A percentile compares a stretch with the other conserved stretches of the same genome.
Conservation (phyloP, 192 early-diverging fungal species). For the Backusella circina region DNA sequence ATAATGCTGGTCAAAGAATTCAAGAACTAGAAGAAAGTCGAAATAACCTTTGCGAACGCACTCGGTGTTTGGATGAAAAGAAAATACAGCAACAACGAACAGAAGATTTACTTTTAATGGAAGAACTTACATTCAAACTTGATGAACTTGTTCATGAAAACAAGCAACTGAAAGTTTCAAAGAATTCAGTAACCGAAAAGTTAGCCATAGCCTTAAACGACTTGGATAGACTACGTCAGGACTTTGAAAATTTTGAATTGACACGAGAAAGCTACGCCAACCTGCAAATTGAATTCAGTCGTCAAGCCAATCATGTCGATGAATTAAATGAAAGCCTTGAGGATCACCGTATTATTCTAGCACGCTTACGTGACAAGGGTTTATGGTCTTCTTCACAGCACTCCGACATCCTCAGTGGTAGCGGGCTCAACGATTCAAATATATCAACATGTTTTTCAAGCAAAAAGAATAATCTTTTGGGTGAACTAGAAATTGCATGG, state of each 20-base stretch:
- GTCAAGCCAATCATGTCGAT: constrained; percentile 24
- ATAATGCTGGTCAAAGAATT: constrained; percentile 27
- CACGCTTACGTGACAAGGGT: constrained; percentile 11
- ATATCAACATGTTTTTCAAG: background rate
- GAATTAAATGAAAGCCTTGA: constrained; percentile 33
- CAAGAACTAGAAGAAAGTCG: constrained; percentile 27
- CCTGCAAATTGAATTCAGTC: constrained; percentile 24
- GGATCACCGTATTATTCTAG: constrained; percentile 31
- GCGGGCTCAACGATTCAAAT: background rate
- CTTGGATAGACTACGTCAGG: constrained; percentile 13
- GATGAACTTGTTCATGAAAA: constrained; percentile 29
- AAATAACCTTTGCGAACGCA: background rate
- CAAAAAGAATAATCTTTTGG: constrained; percentile 34
- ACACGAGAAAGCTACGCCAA: constrained; percentile 22
- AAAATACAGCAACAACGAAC: constrained; percentile 1
- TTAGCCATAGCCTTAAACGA: constrained; percentile 16
- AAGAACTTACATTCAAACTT: constrained; percentile 20
- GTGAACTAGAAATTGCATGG: constrained; percentile 49
- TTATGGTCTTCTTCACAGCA: background rate
- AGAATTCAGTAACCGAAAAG: constrained; percentile 20
- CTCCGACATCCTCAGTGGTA: background rate
- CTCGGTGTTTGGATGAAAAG: background rate
- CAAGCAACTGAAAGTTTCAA: constrained; percentile 12
- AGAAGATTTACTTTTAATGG: background rate
- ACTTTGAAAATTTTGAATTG: constrained; percentile 27